phyloP scores from a whole-genome alignment of 2,329 filamentous ascomycete species.

The Pyrenophora tritici-repentis region DNA sequence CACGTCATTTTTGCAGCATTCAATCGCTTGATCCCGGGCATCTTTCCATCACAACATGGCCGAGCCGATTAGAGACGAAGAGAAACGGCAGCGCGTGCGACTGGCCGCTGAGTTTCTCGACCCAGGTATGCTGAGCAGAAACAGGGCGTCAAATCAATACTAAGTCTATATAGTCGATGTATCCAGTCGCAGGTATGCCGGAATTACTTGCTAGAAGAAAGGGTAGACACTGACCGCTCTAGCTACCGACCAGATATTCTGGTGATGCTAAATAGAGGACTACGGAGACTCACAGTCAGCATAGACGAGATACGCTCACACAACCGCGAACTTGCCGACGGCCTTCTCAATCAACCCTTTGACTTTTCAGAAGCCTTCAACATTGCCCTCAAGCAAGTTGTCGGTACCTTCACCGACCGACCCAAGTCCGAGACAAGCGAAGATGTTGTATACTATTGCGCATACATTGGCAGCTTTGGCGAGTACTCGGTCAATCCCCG shows the following conservation, averaged over 20 bases:
- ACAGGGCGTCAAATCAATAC: slow-evolving; percentile 1
- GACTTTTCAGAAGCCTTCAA: slow-evolving; percentile 89
- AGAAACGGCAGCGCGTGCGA: slow-evolving; percentile 79
- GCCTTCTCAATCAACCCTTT: slow-evolving; percentile 83
- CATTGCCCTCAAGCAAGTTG: slow-evolving; percentile 83
- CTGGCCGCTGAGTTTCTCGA: slow-evolving; percentile 92
- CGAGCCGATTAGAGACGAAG: slow-evolving; percentile 73
- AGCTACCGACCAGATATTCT: slow-evolving; percentile 93
- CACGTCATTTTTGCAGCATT: not conserved
- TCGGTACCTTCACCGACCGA: slow-evolving; percentile 77
- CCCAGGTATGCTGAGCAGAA: slow-evolving; percentile 67
- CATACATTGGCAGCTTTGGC: slow-evolving; percentile 95
- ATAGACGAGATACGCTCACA: slow-evolving; percentile 92
- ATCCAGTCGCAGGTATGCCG: slow-evolving; percentile 57
- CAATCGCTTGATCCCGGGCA: not conserved
- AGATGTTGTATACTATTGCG: slow-evolving; percentile 89
- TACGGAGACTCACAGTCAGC: slow-evolving; percentile 62
- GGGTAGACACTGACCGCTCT: slow-evolving; percentile 45
- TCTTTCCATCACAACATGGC: slow-evolving; percentile 25
- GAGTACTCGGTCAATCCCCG: slow-evolving; percentile 93
- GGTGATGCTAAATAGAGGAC: slow-evolving; percentile 68
- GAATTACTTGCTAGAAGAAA: slow-evolving; percentile 13
- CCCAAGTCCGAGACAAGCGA: slow-evolving; percentile 75
- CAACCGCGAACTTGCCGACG: slow-evolving; percentile 78
- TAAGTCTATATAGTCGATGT: slow-evolving; percentile 57